Evolutionary conservation across 2,329 filamentous ascomycete genomes (phyloP).

Genomic region (Trichoderma koningiopsis): DNA sequence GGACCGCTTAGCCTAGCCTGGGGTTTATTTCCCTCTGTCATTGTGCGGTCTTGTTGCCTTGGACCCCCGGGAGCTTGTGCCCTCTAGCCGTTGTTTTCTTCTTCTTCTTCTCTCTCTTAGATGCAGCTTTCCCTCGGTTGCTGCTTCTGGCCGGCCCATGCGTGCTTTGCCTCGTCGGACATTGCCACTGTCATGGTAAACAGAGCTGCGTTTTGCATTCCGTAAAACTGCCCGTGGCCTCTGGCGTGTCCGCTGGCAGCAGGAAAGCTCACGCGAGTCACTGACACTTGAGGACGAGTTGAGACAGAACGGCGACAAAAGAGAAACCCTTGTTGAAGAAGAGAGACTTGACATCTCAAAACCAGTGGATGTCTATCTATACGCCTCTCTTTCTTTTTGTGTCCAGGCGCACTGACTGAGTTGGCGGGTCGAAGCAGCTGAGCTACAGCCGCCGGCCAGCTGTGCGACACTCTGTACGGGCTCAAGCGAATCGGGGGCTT

Average conservation of each 20-base stretch:
- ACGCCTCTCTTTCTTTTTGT: background rate
- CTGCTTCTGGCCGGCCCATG: background rate
- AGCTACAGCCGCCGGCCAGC: background rate
- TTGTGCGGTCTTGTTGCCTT: background rate
- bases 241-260: background rate
- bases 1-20: background rate
- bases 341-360: background rate
- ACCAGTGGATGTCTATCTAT: background rate
- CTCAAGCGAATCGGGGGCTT: background rate
- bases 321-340: background rate
- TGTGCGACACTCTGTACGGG: slow-evolving; percentile 5
- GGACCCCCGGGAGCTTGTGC: background rate
- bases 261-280: background rate
- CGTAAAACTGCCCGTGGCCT: slow-evolving; percentile 3
- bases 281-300: background rate
- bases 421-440: background rate
- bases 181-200: slow-evolving; percentile 18
- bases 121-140: background rate
- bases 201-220: background rate
- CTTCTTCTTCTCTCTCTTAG: background rate
- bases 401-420: background rate
- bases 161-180: background rate
- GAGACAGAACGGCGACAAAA: background rate
- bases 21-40: slow-evolving; percentile 16
- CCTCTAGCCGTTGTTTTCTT: background rate